Base-by-base conservation (phyloP, 1,139 yeast genomes). In the Pichia sp. region DNA sequence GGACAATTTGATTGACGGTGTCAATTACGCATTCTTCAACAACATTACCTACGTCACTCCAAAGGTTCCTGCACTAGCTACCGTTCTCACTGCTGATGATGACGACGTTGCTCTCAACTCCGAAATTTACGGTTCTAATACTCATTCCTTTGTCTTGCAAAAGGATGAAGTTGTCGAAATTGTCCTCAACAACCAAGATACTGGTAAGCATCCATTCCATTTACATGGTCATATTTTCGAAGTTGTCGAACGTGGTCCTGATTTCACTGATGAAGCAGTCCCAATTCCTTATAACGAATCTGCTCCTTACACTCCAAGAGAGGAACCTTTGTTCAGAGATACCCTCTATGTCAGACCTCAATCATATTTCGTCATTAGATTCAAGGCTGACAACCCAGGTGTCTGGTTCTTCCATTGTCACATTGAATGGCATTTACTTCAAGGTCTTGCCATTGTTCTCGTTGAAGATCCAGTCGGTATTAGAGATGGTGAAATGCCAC, bases 151-250 rank as follows among this genome's bases (percentile, higher is more conserved):
- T 55, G 80, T 88, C 10, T 60, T 87, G 41, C 77, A 78, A 47
- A 73, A 79, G 49, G 78, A 76, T 52, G 87, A 77, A 53, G 64
- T 69, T 48, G 72, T 85, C 32, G 94, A 85, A 50, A 63, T 86
- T 39, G 74, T 82, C 10, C 58, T 86, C 32, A 83, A 84, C 55
- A 81, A 85, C 43, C 58, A 64, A 42, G 95, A 85, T 58, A 84
- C 87, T 36, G 93, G 93, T 62, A 74, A 74, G 44, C 95, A 86
- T 60, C 95, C 96, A n/a, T 84, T 87, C 78, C 96, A 86, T 57
- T 63, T 86, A 49, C 96, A 86, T 51, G 96, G 96, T 23, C 93
- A 84, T 59, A 69, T 67, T 42, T 83, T 85, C 69, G 93, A 86
- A 67, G 67, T 83, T 9, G 55, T 84, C 37, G 69, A 67, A 46